phyloP scores from a whole-genome alignment of 495 filamentous ascomycete species.

The Lineolata rhizophorae region DNA sequence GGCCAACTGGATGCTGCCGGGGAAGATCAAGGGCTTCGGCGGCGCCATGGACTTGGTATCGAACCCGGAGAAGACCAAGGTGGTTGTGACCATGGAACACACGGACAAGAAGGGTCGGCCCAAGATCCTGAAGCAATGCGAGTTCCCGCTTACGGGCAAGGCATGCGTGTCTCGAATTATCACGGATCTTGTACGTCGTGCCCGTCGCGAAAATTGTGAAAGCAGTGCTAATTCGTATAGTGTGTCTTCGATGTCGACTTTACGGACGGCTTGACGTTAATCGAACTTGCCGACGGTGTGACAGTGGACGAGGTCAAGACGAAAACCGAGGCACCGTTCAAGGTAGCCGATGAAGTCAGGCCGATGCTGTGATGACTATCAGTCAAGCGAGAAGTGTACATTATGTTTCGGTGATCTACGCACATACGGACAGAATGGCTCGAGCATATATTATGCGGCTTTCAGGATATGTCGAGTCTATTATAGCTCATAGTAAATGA shows the following conservation, averaged over 20 bases:
- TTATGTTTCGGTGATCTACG: too few species aligned
- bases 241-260: slow-evolving; percentile 36
- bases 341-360: slow-evolving; percentile 24
- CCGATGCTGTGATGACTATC: slow-evolving; percentile 24
- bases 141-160: slow-evolving; percentile 31
- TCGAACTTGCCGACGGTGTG: slow-evolving; percentile 32
- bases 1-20: slow-evolving; percentile 43
- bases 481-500: too few species aligned
- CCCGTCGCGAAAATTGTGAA: not conserved
- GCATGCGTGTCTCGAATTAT: slow-evolving; percentile 27
- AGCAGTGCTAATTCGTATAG: slow-evolving; percentile 11
- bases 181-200: slow-evolving; percentile 27
- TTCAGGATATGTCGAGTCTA: too few species aligned
- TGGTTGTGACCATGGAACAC: slow-evolving; percentile 39
- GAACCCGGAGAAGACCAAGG: slow-evolving; percentile 35
- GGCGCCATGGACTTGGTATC: slow-evolving; percentile 41
- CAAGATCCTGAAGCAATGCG: slow-evolving; percentile 35
- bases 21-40: slow-evolving; percentile 42
- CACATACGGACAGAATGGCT: too few species aligned
- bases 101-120: slow-evolving; percentile 35
- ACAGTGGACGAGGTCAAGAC: slow-evolving; percentile 28
- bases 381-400: too few species aligned
- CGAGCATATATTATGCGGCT: too few species aligned
- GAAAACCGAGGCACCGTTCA: slow-evolving; percentile 32
- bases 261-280: slow-evolving; percentile 25